These are phyloP conservation scores for Pythium phragmitis DNA, from an alignment of 352 stramenopile genomes.

Conservation along the genomic window DNA sequence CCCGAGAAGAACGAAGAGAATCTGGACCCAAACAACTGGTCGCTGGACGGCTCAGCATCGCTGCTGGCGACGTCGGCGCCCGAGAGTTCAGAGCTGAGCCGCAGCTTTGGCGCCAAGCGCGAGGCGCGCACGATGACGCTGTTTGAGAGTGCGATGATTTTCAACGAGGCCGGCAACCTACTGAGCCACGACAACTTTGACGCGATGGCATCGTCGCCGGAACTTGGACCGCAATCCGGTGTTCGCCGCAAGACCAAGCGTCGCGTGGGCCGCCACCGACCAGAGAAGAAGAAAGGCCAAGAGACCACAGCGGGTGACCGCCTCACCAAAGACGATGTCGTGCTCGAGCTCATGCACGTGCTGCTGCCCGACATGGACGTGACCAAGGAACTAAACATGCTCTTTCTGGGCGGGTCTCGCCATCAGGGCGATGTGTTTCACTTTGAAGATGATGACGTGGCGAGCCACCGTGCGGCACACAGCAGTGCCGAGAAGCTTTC, in stretches of 20 bases:
- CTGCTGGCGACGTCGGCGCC: constrained; percentile 48
- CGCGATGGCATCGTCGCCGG: constrained; percentile 56
- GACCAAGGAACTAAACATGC: constrained; percentile 76
- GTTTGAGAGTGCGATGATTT: constrained; percentile 78
- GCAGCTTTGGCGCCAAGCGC: constrained; percentile 38
- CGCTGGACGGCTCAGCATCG: constrained; percentile 19
- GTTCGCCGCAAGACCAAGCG: constrained; percentile 58
- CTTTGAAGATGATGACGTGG: constrained; percentile 60
- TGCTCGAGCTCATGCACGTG: constrained; percentile 74
- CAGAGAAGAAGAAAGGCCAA: constrained; percentile 41
- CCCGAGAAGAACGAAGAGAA: constrained; percentile 22
- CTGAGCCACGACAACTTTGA: constrained; percentile 75
- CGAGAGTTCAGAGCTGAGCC: constrained; percentile 29
- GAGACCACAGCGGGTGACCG: constrained; percentile 26
- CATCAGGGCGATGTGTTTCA: constrained; percentile 61
- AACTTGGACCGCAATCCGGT: constrained; percentile 27
- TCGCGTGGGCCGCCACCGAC: constrained; percentile 55
- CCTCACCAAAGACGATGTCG: constrained; percentile 58
- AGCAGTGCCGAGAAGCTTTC: background rate
- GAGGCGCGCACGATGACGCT: constrained; percentile 68
- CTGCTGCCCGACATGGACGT: constrained; percentile 71
- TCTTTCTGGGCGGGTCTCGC: constrained; percentile 47
- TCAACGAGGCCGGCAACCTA: constrained; percentile 68
- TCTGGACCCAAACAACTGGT: constrained; percentile 31
- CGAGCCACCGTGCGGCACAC: constrained; percentile 29